Percentiles rank a stretch among this genome's conserved stretches.
Conservation (phyloP, 257 asterid genomes). For the Voacanga thouarsii region DNA sequence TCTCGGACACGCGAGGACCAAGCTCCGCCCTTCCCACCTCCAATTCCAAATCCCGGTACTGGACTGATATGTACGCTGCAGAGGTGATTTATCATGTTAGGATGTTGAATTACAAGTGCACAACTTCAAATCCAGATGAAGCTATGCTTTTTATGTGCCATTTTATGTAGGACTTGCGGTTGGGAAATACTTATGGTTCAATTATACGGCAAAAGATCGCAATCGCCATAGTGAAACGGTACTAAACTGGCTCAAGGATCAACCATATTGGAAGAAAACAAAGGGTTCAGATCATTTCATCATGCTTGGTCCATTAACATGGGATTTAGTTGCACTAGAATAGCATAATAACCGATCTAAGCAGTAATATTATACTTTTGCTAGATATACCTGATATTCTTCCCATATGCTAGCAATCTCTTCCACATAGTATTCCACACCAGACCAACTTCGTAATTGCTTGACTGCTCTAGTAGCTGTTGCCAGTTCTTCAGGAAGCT, state of each 20-base stretch:
- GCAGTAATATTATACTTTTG: not conserved
- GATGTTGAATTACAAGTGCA: slow-evolving; percentile 29
- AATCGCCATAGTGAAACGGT: slow-evolving; percentile 37
- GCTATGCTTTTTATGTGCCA: slow-evolving; percentile 59
- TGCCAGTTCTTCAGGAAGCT: slow-evolving; percentile 61
- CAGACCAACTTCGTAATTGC: slow-evolving; percentile 96
- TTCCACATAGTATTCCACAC: slow-evolving; percentile 69
- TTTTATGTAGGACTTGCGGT: slow-evolving; percentile 63
- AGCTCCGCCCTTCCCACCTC: no score
- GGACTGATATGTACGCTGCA: slow-evolving; percentile 62
- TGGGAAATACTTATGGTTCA: slow-evolving; percentile 52
- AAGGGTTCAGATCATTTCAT: slow-evolving; percentile 67
- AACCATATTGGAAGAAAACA: slow-evolving; percentile 32
- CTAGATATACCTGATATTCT: slow-evolving; percentile 58
- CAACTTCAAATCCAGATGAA: slow-evolving; percentile 21
- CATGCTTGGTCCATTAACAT: slow-evolving; percentile 51
- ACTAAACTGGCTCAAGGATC: slow-evolving; percentile 49
- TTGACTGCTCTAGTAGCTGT: slow-evolving; percentile 67
- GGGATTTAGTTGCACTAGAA: slow-evolving; percentile 34
- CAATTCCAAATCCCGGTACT: no score
- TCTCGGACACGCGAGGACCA: no score
- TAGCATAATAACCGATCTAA: not conserved
- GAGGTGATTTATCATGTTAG: slow-evolving; percentile 59
- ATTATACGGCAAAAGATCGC: slow-evolving; percentile 47
- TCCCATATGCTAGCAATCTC: slow-evolving; percentile 85